Base-by-base conservation (phyloP, 345 rosid genomes). In the Sonneratia caseolaris region DNA sequence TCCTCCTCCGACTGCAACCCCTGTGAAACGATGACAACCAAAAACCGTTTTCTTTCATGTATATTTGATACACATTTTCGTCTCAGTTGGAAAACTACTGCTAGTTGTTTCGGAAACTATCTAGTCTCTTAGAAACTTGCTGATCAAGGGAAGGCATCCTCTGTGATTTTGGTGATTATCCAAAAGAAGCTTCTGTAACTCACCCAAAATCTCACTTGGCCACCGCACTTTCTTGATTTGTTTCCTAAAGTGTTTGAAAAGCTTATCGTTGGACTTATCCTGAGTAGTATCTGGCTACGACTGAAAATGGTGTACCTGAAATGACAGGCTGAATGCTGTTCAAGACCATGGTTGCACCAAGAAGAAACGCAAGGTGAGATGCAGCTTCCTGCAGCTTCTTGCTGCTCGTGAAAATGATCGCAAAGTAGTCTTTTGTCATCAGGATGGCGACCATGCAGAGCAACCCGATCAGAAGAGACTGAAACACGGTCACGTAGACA, bases 251-350 rank as follows among this genome's bases (percentile, higher is more conserved):
- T 13, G 4, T 49, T 14, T 15, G 16, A 4, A 15, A 49, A 49
- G 15, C 55, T 49, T 15, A 13, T 45, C 49, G 55, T 27, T 27
- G 32, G 32, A 27, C 32, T 27, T 27, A 27, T n/a, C 32, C 32
- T 27, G 32, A 27, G 32, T 27, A 27, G 32, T 27, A 27, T 27
- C 32, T 27, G 32, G 32, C 32, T 27, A 27, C 32, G 16, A 35
- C 3, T 35, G 8, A 3, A 24, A 10, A 21, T 62, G 11, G 5
- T 0, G 56, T 43, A 93, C 98, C 96, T 55, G 97, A 91, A 37
- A 93, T 76, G 24, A 93, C 96, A 2, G 96, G 97, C 77, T 93
- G 98, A 3, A 93, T 84, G 71, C 96, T 89, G 79, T 91, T 93
- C 19, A 89, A 86, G 78, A 91, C 86, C 93, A 91, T 93, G 73